Evolutionary conservation across 1,139 yeast genomes (phyloP).

Genomic region (Candida glucosophila): DNA sequence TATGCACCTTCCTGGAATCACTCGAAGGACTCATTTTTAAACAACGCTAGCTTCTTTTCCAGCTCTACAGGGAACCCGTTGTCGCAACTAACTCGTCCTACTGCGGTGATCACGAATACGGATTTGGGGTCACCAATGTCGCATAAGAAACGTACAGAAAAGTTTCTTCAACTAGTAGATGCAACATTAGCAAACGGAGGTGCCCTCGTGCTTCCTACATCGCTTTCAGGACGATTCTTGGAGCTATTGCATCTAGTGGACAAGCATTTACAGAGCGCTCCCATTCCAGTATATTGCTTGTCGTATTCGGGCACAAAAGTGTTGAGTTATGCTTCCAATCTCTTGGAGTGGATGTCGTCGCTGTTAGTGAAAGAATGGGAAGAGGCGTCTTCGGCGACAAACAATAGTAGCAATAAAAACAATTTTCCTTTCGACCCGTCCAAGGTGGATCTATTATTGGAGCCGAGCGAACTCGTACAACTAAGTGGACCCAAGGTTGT

Average conservation of each 20-base stretch:
- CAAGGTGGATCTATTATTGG: constrained; percentile 46
- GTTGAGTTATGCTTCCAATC: constrained; percentile 73
- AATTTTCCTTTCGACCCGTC: constrained; percentile 71
- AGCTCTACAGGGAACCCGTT: constrained; percentile 41
- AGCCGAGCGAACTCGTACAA: constrained; percentile 48
- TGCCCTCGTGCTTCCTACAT: constrained; percentile 73
- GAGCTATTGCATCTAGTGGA: constrained; percentile 72
- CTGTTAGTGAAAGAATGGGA: constrained; percentile 79
- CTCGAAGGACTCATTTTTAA: constrained; percentile 76
- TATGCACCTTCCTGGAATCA: constrained; percentile 97
- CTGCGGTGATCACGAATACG: constrained; percentile 74
- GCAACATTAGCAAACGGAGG: constrained; percentile 66
- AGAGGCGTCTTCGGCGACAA: constrained; percentile 18
- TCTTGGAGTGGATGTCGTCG: constrained; percentile 94
- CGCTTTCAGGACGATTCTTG: constrained; percentile 74
- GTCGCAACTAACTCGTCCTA: constrained; percentile 67
- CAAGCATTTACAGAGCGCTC: constrained; percentile 44
- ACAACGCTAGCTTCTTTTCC: constrained; percentile 64
- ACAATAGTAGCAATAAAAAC: constrained; percentile 31
- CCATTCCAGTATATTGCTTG: constrained; percentile 64
- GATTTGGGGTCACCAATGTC: constrained; percentile 61
- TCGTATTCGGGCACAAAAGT: constrained; percentile 77
- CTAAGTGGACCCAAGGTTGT: constrained; percentile 72
- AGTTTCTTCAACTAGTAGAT: constrained; percentile 55
- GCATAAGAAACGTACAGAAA: constrained; percentile 56